Percentiles rank a stretch among this genome's conserved stretches.
Evolutionary conservation across 768 basidiomycete genomes (phyloP).

Genomic region (Phylloporus sp.): DNA sequence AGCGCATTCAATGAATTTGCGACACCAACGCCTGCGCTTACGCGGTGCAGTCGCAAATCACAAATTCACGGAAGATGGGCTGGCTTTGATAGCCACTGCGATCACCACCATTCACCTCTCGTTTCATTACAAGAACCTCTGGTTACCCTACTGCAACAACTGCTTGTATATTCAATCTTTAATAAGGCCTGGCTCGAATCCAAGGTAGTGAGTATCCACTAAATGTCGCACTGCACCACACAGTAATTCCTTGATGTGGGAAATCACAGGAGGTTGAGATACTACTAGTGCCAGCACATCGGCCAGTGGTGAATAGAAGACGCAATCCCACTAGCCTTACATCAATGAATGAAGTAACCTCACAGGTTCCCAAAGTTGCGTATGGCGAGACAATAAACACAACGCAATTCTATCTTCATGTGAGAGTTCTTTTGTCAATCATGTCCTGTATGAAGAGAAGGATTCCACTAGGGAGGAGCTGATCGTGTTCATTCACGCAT

Average conservation of each 20-base stretch:
- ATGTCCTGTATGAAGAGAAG: too few species aligned
- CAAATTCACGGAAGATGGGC: conserved; percentile 80
- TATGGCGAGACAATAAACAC: neutral
- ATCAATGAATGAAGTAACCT: conserved; percentile 28
- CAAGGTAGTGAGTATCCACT: conserved; percentile 45
- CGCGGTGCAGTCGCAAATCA: conserved; percentile 77
- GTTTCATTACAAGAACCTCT: conserved; percentile 42
- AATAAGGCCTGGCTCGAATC: conserved; percentile 52
- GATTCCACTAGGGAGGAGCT: neutral
- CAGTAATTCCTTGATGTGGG: conserved; percentile 36
- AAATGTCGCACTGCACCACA: neutral
- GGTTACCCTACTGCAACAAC: conserved; percentile 33
- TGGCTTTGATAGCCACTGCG: conserved; percentile 45
- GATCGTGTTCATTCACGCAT: too few species aligned
- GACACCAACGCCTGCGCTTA: conserved; percentile 63
- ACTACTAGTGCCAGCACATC: conserved; percentile 42
- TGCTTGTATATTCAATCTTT: conserved; percentile 61
- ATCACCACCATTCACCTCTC: neutral
- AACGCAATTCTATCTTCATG: neutral
- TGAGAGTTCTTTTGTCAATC: neutral
- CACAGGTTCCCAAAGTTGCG: conserved; percentile 6
- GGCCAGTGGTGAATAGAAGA: conserved; percentile 26
- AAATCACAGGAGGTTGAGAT: conserved; percentile 59
- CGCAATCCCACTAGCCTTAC: conserved; percentile 25
- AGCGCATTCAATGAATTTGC: conserved; percentile 55